Evolutionary conservation across 2,329 filamentous ascomycete species (phyloP).

Genomic region (Pseudogymnoascus sp.): DNA sequence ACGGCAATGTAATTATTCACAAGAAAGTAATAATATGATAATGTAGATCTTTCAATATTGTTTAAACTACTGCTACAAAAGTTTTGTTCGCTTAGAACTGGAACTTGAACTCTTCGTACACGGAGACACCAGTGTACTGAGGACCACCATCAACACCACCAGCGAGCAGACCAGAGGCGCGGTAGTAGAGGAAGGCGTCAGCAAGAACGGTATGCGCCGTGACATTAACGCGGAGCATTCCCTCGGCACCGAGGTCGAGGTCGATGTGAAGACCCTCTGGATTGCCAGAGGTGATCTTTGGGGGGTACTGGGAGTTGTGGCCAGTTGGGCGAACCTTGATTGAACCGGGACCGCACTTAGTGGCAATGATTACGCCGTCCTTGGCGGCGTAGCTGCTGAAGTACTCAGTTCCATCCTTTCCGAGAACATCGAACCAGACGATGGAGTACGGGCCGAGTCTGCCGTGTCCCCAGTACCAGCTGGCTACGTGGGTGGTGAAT

Average conservation of each 20-base stretch:
- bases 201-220: background rate
- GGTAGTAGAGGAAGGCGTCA: background rate
- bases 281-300: background rate
- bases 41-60: background rate
- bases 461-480: slow-evolving; percentile 39
- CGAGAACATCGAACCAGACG: slow-evolving; percentile 35
- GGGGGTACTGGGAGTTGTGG: slow-evolving; percentile 15
- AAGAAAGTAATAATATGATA: background rate
- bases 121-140: background rate
- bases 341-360: slow-evolving; percentile 22
- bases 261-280: slow-evolving; percentile 2
- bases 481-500: slow-evolving; percentile 26
- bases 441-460: slow-evolving; percentile 34
- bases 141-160: background rate
- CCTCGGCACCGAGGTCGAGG: background rate
- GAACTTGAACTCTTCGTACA: background rate
- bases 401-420: slow-evolving; percentile 21
- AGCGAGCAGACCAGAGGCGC: background rate
- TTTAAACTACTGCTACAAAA: background rate
- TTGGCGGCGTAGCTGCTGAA: slow-evolving; percentile 25
- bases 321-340: slow-evolving; percentile 17
- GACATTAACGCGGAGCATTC: background rate
- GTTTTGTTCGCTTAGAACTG: background rate
- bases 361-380: slow-evolving; percentile 23
- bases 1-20: background rate